phyloP scores from a whole-genome alignment of 768 basidiomycete genomes.

The Lentinula edodes region DNA sequence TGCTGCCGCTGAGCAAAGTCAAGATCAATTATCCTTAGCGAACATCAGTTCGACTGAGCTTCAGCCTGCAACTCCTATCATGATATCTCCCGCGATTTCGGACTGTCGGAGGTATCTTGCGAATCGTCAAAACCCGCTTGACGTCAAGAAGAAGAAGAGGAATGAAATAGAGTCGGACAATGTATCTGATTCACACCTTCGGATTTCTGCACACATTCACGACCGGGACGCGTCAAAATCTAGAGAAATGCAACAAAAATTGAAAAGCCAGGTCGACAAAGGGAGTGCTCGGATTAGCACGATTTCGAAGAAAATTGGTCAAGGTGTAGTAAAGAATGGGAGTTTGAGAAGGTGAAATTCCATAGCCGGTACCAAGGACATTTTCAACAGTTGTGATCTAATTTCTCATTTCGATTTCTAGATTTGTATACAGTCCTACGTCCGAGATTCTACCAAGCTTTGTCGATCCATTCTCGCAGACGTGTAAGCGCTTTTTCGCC shows the following conservation, averaged over 20 bases:
- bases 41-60: not conserved
- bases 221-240: slow-evolving; percentile 48
- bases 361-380: slow-evolving; percentile 50
- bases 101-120: slow-evolving; percentile 23
- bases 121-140: not conserved
- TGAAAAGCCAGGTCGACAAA: slow-evolving; percentile 71
- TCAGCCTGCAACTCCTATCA: slow-evolving; percentile 42
- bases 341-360: slow-evolving; percentile 57
- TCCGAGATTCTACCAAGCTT: slow-evolving; percentile 59
- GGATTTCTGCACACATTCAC: slow-evolving; percentile 15
- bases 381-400: not conserved
- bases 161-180: slow-evolving; percentile 16
- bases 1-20: not conserved
- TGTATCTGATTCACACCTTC: slow-evolving; percentile 28
- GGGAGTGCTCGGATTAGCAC: slow-evolving; percentile 68
- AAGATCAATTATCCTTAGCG: not conserved
- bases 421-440: slow-evolving; percentile 67
- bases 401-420: slow-evolving; percentile 19
- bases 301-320: slow-evolving; percentile 72
- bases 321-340: slow-evolving; percentile 55
- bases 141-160: slow-evolving; percentile 11
- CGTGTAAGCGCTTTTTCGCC: slow-evolving; percentile 41
- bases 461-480: slow-evolving; percentile 81
- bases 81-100: slow-evolving; percentile 58
- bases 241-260: slow-evolving; percentile 71